Percentiles rank a stretch among this genome's conserved stretches.
Evolutionary conservation across 495 filamentous ascomycete genomes (phyloP).

Genomic region (Penicillium odoratum): DNA sequence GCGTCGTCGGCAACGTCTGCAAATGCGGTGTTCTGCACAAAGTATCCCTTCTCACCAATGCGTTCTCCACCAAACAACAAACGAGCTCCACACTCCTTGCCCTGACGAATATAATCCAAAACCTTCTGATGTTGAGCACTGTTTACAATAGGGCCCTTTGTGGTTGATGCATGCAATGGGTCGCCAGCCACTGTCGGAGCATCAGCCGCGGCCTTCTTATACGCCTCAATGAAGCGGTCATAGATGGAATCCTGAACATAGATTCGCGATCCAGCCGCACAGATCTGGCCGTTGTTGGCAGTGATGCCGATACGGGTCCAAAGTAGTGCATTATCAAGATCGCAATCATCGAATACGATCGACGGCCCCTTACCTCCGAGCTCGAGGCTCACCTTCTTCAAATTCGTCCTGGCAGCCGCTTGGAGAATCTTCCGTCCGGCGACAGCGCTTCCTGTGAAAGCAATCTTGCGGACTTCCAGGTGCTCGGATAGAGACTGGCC

Average conservation of each 20-base stretch:
- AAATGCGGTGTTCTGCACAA: slow-evolving; percentile 51
- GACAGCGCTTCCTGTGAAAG: slow-evolving; percentile 29
- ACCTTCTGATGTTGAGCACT: slow-evolving; percentile 80
- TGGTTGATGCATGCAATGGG: slow-evolving; percentile 69
- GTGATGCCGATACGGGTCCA: slow-evolving; percentile 47
- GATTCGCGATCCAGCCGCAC: slow-evolving; percentile 50
- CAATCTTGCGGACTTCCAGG: slow-evolving; percentile 73
- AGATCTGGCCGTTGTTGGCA: slow-evolving; percentile 54
- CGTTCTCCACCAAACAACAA: slow-evolving; percentile 68
- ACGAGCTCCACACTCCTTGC: slow-evolving; percentile 74
- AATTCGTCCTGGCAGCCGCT: slow-evolving; percentile 41
- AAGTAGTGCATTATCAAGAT: slow-evolving; percentile 42
- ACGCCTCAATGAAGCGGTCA: slow-evolving; percentile 49
- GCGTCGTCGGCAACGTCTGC: slow-evolving; percentile 38
- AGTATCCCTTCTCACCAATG: slow-evolving; percentile 42
- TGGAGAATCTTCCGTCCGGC: slow-evolving; percentile 31
- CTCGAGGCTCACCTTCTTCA: slow-evolving; percentile 51
- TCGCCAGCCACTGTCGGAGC: slow-evolving; percentile 60
- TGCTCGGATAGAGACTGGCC: slow-evolving; percentile 78
- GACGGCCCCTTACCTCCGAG: slow-evolving; percentile 47
- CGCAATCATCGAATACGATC: slow-evolving; percentile 46
- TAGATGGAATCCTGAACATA: slow-evolving; percentile 57
- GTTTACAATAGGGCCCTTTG: slow-evolving; percentile 82
- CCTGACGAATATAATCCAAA: slow-evolving; percentile 72
- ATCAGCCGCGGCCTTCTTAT: slow-evolving; percentile 14